phyloP scores from a whole-genome alignment of 306 rosid genomes.

The Vicia faba region DNA sequence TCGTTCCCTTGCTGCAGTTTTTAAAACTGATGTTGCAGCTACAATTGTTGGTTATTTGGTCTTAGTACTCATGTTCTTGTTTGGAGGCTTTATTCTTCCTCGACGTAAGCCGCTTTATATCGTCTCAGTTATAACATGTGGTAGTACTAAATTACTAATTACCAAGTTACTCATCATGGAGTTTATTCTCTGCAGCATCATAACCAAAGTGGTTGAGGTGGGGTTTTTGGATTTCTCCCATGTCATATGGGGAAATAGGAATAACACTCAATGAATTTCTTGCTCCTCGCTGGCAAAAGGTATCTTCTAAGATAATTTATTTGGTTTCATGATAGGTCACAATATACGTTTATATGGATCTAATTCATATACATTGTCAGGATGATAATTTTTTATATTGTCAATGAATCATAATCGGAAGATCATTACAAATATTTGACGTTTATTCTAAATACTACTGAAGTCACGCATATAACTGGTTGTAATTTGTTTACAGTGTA shows the following conservation, averaged over 20 bases:
- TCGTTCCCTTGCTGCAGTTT: slow-evolving; percentile 56
- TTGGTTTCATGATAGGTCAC: slow-evolving; percentile 17
- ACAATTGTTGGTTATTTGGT: slow-evolving; percentile 51
- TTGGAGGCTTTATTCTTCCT: slow-evolving; percentile 69
- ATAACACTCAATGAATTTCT: slow-evolving; percentile 59
- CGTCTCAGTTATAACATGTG: slow-evolving; percentile 1
- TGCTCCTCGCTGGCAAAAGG: slow-evolving; percentile 71
- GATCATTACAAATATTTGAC: background rate
- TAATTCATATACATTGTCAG: background rate
- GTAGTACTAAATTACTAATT: slow-evolving; percentile 6
- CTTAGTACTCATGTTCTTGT: slow-evolving; percentile 52
- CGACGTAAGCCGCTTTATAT: slow-evolving; percentile 43
- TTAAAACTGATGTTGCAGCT: slow-evolving; percentile 57
- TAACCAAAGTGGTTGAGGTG: slow-evolving; percentile 60
- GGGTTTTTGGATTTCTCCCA: slow-evolving; percentile 69
- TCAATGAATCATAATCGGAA: background rate
- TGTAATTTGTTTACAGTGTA: no score
- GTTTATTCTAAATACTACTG: no score
- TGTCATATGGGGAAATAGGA: slow-evolving; percentile 65
- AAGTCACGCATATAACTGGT: no score
- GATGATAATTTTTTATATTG: background rate
- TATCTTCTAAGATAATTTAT: slow-evolving; percentile 29
- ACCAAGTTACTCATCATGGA: slow-evolving; percentile 31
- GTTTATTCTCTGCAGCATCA: slow-evolving; percentile 53
- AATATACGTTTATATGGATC: background rate